A percentile compares a stretch with the other conserved stretches of the same genome.
Conservation (phyloP, 345 rosid species). For the Aquilaria malaccensis region DNA sequence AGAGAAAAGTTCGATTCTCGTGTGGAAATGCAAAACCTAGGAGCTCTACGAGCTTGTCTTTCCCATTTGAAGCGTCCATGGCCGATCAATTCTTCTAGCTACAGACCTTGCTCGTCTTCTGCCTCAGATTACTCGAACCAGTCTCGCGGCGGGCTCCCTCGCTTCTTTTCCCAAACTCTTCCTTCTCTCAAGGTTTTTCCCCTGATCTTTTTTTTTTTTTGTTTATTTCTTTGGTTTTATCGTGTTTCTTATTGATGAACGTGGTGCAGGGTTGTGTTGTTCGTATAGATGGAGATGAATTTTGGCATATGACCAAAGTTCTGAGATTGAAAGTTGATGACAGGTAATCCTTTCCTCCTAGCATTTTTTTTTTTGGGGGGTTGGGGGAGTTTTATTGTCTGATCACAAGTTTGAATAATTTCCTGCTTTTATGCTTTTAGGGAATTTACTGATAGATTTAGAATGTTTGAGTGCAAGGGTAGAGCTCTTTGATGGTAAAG, state of each 20-base stretch:
- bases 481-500: slow-evolving; percentile 94
- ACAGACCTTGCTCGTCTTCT: slow-evolving; percentile 29
- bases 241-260: neutral
- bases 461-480: slow-evolving; percentile 43
- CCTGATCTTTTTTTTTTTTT: slow-evolving; percentile 5
- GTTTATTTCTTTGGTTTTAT: neutral
- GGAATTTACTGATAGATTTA: too few relatives aligned
- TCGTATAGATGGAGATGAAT: slow-evolving; percentile 77
- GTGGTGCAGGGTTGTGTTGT: slow-evolving; percentile 55
- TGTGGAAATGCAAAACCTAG: slow-evolving; percentile 30
- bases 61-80: slow-evolving; percentile 28
- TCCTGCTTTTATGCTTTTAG: too few relatives aligned
- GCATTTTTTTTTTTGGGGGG: neutral
- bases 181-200: slow-evolving; percentile 51
- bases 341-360: slow-evolving; percentile 25
- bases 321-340: slow-evolving; percentile 52
- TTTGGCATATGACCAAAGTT: slow-evolving; percentile 83
- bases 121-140: slow-evolving; percentile 43
- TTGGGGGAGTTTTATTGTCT: neutral
- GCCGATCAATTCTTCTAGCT: slow-evolving; percentile 15
- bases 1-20: neutral
- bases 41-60: slow-evolving; percentile 29
- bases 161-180: slow-evolving; percentile 69
- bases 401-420: too few relatives aligned
- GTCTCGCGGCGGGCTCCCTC: slow-evolving; percentile 80